Base-by-base conservation (phyloP, 768 basidiomycete species). In the Floccularia luteovirens region DNA sequence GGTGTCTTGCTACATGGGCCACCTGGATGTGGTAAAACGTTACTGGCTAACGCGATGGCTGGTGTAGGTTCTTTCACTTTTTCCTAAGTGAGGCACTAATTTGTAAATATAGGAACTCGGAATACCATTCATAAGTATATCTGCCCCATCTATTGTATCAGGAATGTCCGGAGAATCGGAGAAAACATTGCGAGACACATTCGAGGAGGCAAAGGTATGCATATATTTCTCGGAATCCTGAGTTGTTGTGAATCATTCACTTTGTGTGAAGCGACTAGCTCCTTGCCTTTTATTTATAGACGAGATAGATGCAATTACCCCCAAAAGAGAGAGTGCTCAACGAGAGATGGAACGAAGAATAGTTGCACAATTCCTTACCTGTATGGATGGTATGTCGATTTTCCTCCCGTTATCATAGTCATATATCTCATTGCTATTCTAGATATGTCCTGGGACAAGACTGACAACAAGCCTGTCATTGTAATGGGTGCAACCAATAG, bases 121-220 rank as follows among this genome's bases (percentile, higher is more conserved):
- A 2, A 70, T 94, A 1, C 93, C 94, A 0, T 97, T 99, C 55
- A 92, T 99, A 48, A 87, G 67, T 37, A 81, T 99, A 44, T 94
- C 94, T 2, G 94, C 94, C 0, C 96, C 96, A 0, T 90, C 89
- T 0, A 85, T 99, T 43, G 91, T 99, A 5, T 92, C 89, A 2
- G 94, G 96, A 1, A 96, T 98, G 91, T 96, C 91, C 0, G 96
- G 96, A 33, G 96, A 99, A 60, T 93, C 90, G 0, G 96, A 99
- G 57, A 98, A 94, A 67, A 93, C 91, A 0, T 64, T 99, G 3
- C 67, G 96, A 31, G 94, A 97, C 53, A 92, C 90, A 0, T 99
- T 99, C 53, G 94, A 96, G 22, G 94, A 98, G 58, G 96, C 96
- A 4, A 93, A 90, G 65, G 91, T 90, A 22, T 3, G 67, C 30